These are phyloP conservation scores for Effrenium voratum DNA, from an alignment of 73 alveolate species.

Conservation along the genomic window DNA sequence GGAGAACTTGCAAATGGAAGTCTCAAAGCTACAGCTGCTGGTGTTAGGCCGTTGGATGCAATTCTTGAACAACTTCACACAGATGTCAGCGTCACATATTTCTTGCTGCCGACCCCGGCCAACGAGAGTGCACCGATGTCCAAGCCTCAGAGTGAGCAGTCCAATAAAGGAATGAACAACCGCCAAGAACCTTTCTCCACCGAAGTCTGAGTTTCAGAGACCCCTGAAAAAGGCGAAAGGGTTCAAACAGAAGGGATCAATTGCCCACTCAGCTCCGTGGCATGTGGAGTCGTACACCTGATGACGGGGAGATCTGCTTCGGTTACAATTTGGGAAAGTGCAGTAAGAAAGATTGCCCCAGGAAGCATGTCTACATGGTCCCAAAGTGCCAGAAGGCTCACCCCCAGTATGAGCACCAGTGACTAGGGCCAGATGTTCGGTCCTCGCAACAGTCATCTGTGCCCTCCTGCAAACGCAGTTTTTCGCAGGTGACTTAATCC, in stretches of 20 bases:
- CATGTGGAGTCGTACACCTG: neutral
- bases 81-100: neutral
- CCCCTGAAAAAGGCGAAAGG: neutral
- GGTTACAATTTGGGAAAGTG: neutral
- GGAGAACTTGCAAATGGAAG: neutral
- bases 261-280: neutral
- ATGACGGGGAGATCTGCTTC: neutral
- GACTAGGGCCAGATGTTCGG: neutral
- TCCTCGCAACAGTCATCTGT: neutral
- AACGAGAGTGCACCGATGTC: neutral
- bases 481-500: neutral
- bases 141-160: neutral
- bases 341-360: neutral
- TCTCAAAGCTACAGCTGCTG: neutral
- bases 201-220: neutral
- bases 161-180: neutral
- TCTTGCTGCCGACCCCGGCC: neutral
- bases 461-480: neutral
- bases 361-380: neutral
- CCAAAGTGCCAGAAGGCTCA: neutral
- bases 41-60: neutral
- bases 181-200: neutral
- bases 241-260: neutral
- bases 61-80: neutral
- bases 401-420: neutral